Conservation (phyloP, 495 filamentous ascomycete species). For the Neurospora sp. region DNA sequence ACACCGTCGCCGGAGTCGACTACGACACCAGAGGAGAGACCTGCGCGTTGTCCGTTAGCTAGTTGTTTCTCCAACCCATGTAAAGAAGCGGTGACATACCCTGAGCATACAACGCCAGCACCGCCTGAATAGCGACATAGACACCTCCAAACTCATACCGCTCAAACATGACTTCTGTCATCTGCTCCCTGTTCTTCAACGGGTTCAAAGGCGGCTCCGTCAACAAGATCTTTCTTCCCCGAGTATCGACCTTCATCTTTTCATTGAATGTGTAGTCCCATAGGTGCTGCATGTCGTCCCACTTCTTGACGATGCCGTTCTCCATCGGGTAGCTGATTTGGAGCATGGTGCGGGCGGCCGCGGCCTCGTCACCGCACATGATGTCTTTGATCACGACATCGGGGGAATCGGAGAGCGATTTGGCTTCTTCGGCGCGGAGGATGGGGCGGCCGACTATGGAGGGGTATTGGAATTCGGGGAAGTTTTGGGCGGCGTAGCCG, state of each 20-base stretch:
- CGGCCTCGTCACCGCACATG: slow-evolving; percentile 98
- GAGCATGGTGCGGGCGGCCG: slow-evolving; percentile 88
- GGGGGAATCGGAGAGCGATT: slow-evolving; percentile 33
- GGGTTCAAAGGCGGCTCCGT: slow-evolving; percentile 99
- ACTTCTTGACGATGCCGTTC: slow-evolving; percentile 97
- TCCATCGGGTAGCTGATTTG: slow-evolving; percentile 99
- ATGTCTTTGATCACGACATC: slow-evolving; percentile 75
- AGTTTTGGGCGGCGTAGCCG: slow-evolving; percentile 97
- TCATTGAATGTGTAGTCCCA: slow-evolving; percentile 99
- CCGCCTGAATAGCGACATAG: slow-evolving; percentile 97
- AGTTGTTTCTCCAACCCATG: background rate
- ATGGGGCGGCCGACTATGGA: slow-evolving; percentile 98
- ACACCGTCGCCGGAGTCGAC: slow-evolving; percentile 98
- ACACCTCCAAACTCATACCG: slow-evolving; percentile 92
- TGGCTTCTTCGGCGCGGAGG: slow-evolving; percentile 79
- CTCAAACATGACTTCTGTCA: slow-evolving; percentile 99
- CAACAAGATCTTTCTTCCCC: slow-evolving; percentile 91
- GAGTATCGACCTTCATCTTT: slow-evolving; percentile 87
- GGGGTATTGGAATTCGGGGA: slow-evolving; percentile 95
- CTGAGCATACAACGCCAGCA: slow-evolving; percentile 95
- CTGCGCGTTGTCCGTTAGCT: slow-evolving; percentile 27
- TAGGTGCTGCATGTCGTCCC: slow-evolving; percentile 99
- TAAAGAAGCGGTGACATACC: slow-evolving; percentile 35
- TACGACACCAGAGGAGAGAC: slow-evolving; percentile 90
- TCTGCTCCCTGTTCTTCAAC: slow-evolving; percentile 86